A percentile compares a stretch with the other conserved stretches of the same genome.
Evolutionary conservation across 2,329 filamentous ascomycete genomes (phyloP).

Genomic region (Trichoderma koningiopsis): DNA sequence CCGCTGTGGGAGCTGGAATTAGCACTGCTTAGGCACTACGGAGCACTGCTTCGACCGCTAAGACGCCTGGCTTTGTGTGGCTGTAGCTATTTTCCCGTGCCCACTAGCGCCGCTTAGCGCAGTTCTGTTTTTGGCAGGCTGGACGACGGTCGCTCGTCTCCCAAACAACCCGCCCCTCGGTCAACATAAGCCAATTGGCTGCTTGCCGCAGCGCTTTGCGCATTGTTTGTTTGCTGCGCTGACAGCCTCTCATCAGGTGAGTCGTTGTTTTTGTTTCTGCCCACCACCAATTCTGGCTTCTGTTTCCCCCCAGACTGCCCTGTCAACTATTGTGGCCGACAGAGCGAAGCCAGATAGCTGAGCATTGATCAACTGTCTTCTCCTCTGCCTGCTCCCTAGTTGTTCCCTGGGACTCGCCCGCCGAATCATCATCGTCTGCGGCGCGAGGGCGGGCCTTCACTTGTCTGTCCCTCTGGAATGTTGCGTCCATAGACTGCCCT

Average conservation of each 20-base stretch:
- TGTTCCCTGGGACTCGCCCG: conserved; percentile 8
- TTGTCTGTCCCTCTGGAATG: conserved; percentile 21
- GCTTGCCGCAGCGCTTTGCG: conserved; percentile 7
- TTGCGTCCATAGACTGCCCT: conserved; percentile 6
- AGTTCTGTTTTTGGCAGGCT: conserved; percentile 23
- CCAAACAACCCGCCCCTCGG: conserved; percentile 25
- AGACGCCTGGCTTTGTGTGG: conserved; percentile 17
- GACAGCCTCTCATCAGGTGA: conserved; percentile 23
- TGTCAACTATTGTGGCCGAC: background rate
- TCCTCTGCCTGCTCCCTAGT: background rate
- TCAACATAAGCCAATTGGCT: conserved; percentile 12
- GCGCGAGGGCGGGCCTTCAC: conserved; percentile 17
- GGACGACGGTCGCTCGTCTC: conserved; percentile 21
- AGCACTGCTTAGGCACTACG: conserved; percentile 5
- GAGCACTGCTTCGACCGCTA: conserved; percentile 2
- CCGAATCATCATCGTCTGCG: conserved; percentile 6
- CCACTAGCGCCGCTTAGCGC: conserved; percentile 16
- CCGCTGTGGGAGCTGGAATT: conserved; percentile 15
- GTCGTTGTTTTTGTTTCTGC: conserved; percentile 14
- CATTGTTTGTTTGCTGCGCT: conserved; percentile 22
- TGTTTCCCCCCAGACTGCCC: background rate
- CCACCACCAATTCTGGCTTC: background rate
- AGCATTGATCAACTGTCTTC: background rate
- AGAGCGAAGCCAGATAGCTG: background rate
- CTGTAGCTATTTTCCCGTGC: conserved; percentile 17